Conservation (phyloP, 1,284 basidiomycete genomes). For the Austroboletus novae-zelandiae region DNA sequence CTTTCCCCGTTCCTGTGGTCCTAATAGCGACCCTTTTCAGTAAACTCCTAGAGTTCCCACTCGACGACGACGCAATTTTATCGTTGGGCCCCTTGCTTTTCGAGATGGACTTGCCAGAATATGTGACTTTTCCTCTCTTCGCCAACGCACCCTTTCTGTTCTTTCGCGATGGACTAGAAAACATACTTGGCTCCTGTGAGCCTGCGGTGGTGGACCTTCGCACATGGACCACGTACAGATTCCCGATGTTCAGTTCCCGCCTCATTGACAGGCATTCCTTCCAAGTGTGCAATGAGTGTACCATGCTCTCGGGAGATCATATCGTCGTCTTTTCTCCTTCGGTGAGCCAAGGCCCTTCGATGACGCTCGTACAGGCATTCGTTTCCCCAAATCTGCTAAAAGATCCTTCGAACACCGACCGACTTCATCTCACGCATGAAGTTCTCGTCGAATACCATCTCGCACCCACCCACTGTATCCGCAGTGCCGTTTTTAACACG, state of each 20-base stretch:
- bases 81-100: constrained; percentile 13
- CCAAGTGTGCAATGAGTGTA: constrained; percentile 13
- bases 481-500: constrained; percentile 11
- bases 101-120: constrained; percentile 19
- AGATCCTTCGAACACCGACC: neutral
- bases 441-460: constrained; percentile 3
- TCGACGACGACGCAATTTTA: constrained; percentile 14
- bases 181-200: constrained; percentile 8
- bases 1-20: neutral
- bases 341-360: neutral
- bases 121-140: constrained; percentile 18
- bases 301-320: constrained; percentile 12
- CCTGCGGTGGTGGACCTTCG: constrained; percentile 20
- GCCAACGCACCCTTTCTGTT: constrained; percentile 17
- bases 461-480: constrained; percentile 11
- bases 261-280: constrained; percentile 8
- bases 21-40: constrained; percentile 9
- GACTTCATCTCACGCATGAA: constrained; percentile 22
- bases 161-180: constrained; percentile 17
- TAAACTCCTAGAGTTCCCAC: constrained; percentile 22
- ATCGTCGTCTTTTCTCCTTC: constrained; percentile 19
- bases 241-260: constrained; percentile 13
- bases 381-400: constrained; percentile 3
- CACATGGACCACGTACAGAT: constrained; percentile 17
- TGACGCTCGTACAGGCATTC: constrained; percentile 21